Conservation (phyloP, 176 grass and related monocot genomes). For the Avena sativa region DNA sequence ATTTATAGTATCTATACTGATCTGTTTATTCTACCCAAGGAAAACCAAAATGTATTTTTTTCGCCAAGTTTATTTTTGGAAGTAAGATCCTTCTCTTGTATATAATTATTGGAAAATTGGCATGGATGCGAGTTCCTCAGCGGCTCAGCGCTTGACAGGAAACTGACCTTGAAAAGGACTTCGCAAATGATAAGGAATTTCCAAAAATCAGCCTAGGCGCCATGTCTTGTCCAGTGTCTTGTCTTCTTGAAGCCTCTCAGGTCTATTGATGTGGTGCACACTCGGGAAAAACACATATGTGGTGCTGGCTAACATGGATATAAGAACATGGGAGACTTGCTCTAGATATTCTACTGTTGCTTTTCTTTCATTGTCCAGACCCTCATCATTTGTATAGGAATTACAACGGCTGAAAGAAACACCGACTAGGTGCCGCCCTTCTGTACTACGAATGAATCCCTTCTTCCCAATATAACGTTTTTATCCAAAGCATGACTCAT, state of each 20-base stretch:
- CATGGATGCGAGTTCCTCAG: not conserved
- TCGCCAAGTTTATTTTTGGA: too few relatives aligned
- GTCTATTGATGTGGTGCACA: not conserved
- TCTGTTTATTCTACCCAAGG: not conserved
- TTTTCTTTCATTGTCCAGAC: not conserved
- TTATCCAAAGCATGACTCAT: not conserved
- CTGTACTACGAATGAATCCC: too few relatives aligned
- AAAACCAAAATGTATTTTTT: not conserved
- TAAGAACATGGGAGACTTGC: not conserved
- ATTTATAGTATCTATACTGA: not conserved
- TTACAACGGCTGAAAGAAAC: too few relatives aligned
- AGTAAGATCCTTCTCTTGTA: not conserved
- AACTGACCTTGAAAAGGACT: not conserved
- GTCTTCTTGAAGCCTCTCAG: too few relatives aligned
- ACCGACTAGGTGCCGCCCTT: too few relatives aligned
- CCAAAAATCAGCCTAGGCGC: not conserved
- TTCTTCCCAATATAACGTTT: too few relatives aligned
- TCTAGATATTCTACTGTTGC: not conserved
- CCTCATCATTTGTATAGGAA: too few relatives aligned
- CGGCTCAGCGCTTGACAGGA: not conserved
- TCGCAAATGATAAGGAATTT: not conserved
- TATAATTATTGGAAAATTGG: not conserved
- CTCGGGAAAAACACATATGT: not conserved
- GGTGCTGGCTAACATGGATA: not conserved
- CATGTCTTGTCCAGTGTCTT: not conserved